Base-by-base conservation (phyloP, 805 yeast species). In the Hanseniaspora guilliermondii region DNA sequence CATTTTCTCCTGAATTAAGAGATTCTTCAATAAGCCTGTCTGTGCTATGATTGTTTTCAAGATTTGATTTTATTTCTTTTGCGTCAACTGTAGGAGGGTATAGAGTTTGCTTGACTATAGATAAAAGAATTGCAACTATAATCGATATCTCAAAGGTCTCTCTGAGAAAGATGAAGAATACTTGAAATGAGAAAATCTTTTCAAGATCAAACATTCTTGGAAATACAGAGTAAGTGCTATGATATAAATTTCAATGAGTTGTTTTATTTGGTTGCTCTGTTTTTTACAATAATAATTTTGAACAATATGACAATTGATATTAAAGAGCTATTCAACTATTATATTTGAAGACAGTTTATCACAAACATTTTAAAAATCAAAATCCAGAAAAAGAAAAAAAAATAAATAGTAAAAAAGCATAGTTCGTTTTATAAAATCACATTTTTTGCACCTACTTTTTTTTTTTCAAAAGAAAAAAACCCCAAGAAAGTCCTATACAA, bases 111-210 rank as follows among this genome's bases (percentile, higher is more conserved):
- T 77, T 79, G 45, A 84, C 72, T 62, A 84, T 83, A 1, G 87
- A 79, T n/a, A 84, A 69, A 19, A 84, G 68, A 27, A 84, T 87
- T 1, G 89, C 82, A 3, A 84, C 76, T 57, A 84, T 84, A 56
- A 84, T 77, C n/a, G 85, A 83, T 64, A 81, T 80, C 67, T 84
- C 93, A 52, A 84, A 64, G 0, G 89, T 81, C 63, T 84, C 93
- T 61, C 93, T 70, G 25, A 84, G 65, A 36, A 83, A 80, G 52
- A 84, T 84, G 64, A 84, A 80, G 63, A 83, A 84, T 35, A 83
- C 80, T 68, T 83, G 87, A 49, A 82, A 77, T 2, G 87, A 83
- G 66, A 84, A 84, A 55, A 73, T 71, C 45, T 77, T 73, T 21
- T 53, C 32, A 8, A 47, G 6, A n/a, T 39, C 22, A 21, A 33